Evolutionary conservation across 2,329 filamentous ascomycete species (phyloP).

Genomic region (Didymella segeticola): DNA sequence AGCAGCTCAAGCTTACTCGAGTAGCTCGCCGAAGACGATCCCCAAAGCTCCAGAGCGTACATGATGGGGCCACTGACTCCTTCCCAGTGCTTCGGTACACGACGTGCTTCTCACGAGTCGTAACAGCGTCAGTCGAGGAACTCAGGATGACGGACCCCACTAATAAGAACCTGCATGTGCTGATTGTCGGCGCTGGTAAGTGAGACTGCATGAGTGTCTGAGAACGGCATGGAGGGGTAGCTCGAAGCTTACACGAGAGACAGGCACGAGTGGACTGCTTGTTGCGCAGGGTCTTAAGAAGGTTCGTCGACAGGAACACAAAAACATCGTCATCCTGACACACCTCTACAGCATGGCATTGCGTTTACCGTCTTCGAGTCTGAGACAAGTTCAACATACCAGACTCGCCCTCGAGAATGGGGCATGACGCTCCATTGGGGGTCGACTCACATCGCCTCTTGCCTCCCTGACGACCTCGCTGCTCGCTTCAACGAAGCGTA

Average conservation of each 20-base stretch:
- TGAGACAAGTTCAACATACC: constrained; percentile 19
- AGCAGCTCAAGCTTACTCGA: background rate
- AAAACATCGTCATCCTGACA: constrained; percentile 7
- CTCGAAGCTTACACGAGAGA: constrained; percentile 4
- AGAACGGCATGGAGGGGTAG: constrained; percentile 16
- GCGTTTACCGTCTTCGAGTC: constrained; percentile 25
- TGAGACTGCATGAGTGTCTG: constrained; percentile 8
- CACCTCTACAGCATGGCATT: constrained; percentile 9
- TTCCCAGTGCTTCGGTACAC: constrained; percentile 7
- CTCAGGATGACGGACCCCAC: constrained; percentile 7
- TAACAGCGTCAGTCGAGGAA: background rate
- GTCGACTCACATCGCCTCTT: constrained; percentile 24
- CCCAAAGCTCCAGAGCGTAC: background rate
- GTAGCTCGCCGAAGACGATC: background rate
- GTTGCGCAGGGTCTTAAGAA: constrained; percentile 23
- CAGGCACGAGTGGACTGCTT: constrained; percentile 23
- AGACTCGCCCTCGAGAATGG: constrained; percentile 34
- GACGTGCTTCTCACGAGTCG: background rate
- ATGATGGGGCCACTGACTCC: background rate
- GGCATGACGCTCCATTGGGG: constrained; percentile 39
- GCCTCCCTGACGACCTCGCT: constrained; percentile 25
- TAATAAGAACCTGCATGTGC: constrained; percentile 15
- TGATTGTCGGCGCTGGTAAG: constrained; percentile 22
- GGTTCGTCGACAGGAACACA: constrained; percentile 10
- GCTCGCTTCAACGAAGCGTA: constrained; percentile 33